Percentiles rank a stretch among this genome's conserved stretches.
These are phyloP conservation scores for Chaetomium olivaceum DNA, from an alignment of 2,329 filamentous ascomycete genomes.

Conservation along the genomic window DNA sequence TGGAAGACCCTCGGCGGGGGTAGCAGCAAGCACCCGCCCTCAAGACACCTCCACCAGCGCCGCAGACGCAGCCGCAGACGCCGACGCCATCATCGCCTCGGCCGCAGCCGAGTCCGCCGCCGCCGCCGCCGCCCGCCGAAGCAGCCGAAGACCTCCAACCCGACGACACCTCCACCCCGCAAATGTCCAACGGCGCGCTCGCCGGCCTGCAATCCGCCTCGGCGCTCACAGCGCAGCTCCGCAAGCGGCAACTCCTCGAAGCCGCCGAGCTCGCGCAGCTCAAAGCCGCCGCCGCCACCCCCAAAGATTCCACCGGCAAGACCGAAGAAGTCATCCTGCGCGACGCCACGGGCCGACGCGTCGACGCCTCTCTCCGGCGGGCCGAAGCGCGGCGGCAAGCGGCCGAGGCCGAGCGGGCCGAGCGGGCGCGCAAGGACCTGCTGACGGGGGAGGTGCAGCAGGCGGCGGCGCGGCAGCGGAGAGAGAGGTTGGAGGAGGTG, in stretches of 20 bases:
- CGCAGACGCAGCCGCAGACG: conserved; percentile 62
- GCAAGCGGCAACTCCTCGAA: conserved; percentile 52
- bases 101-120: conserved; percentile 68
- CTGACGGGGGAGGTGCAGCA: conserved; percentile 85
- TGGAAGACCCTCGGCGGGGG: conserved; percentile 71
- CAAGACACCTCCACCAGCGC: conserved; percentile 22
- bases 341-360: conserved; percentile 90
- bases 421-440: conserved; percentile 65
- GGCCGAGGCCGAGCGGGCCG: conserved; percentile 68
- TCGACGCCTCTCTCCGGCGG: conserved; percentile 88
- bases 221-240: conserved; percentile 69
- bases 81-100: conserved; percentile 75
- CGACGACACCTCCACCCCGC: conserved; percentile 34
- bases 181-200: conserved; percentile 85
- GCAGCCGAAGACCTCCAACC: conserved; percentile 40
- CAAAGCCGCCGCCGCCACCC: conserved; percentile 21
- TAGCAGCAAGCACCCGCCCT: conserved; percentile 33
- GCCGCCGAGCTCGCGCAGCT: conserved; percentile 37
- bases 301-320: neutral
- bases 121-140: conserved; percentile 46
- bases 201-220: conserved; percentile 85
- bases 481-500: conserved; percentile 73
- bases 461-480: conserved; percentile 63
- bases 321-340: conserved; percentile 72
- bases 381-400: conserved; percentile 73